Conservation (phyloP, 2,329 filamentous ascomycete genomes). For the Colletotrichum eleusines region DNA sequence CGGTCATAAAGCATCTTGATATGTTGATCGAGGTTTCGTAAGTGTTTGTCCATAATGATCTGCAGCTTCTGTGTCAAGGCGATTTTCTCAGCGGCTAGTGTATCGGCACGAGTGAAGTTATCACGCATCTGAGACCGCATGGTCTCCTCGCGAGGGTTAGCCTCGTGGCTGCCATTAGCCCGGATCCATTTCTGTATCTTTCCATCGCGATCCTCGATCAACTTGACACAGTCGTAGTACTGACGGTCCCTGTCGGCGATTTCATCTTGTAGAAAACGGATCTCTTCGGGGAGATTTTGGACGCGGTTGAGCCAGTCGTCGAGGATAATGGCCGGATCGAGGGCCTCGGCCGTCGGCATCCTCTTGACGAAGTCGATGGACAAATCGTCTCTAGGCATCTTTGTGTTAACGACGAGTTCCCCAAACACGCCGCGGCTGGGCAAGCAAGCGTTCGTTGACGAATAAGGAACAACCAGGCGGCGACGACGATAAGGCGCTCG, state of each 20-base stretch:
- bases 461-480: constrained; percentile 10
- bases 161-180: constrained; percentile 77
- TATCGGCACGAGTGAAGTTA: constrained; percentile 76
- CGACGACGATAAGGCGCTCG: constrained; percentile 17
- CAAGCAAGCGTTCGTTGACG: constrained; percentile 25
- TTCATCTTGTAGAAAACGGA: constrained; percentile 86
- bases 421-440: constrained; percentile 17
- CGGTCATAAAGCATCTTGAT: constrained; percentile 73
- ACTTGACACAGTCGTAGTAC: constrained; percentile 75
- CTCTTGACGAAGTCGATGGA: constrained; percentile 77
- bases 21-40: constrained; percentile 71
- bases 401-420: constrained; percentile 63
- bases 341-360: constrained; percentile 72
- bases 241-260: constrained; percentile 83
- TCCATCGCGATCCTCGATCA: constrained; percentile 78
- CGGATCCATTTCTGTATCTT: constrained; percentile 87
- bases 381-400: constrained; percentile 80
- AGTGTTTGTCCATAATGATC: constrained; percentile 71
- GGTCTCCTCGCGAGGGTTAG: constrained; percentile 80
- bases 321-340: constrained; percentile 76
- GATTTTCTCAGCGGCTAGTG: constrained; percentile 81
- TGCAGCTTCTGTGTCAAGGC: constrained; percentile 74
- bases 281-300: constrained; percentile 84
- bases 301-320: constrained; percentile 83
- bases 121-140: constrained; percentile 75